Evolutionary conservation across 2,329 filamentous ascomycete species (phyloP), one percentile per base, ranked within the genome.

Genomic region (Aspergillus ochraceus): DNA sequence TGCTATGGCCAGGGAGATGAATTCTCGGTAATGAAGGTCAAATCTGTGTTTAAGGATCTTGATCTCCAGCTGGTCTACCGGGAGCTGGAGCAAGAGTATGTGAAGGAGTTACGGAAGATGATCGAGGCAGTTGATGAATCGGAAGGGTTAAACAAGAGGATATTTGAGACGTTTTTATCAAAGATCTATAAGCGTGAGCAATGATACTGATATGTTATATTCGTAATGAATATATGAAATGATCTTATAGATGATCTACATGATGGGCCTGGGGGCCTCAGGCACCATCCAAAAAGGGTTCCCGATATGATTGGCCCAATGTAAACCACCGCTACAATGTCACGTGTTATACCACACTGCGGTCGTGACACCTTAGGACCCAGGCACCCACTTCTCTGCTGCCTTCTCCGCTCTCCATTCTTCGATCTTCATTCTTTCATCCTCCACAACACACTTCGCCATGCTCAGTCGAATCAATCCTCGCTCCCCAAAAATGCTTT

Each of bases 1-100:
- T 94, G 97, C 82, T 99, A 99, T 77, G 95, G 95, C 68, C 88
- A 88, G 75, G 98, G 98, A 84, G 88, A 98, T 79, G 85, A 86
- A 72, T 84, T 82, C 53, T 89, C 90, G 72, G 95, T 98, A 81
- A 88, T 88, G 61, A 87, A 86, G 76, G 86, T 98, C 75, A 98
- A 98, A 88, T 85, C 88, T 76, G 81, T 99, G 52, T 99, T 89
- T 80, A 83, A 92, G 67, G 92, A 98, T 70, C 79, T 99, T 69
- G 84, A 92, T 66, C 84, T 99, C 50, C 88, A 96, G 80, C 81
- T 91, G 72, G 84, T 89, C 64, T 99, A 96, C 80, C 82, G 90
- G 74, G 87, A 90, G 57, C 98, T 94, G 76, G 95, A 99, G 80
- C 92, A 97, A 81, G 88, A 89, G 81, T 82, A 86, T 36, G 93